Conservation (phyloP, 1,139 yeast species). For the Suhomyces bolitotheri region DNA sequence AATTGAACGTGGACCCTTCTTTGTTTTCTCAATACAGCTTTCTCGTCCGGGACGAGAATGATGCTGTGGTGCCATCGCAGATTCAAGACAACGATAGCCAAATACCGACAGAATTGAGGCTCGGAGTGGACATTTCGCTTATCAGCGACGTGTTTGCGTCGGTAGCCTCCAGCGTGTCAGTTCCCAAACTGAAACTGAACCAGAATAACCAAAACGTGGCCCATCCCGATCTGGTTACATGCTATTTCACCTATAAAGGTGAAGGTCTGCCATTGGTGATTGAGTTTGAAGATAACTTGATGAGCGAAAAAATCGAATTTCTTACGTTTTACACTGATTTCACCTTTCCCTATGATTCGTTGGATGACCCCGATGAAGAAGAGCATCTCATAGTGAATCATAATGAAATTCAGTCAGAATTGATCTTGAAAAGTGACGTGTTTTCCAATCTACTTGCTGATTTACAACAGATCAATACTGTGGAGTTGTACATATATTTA, state of each 20-base stretch:
- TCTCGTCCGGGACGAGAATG: slow-evolving; percentile 16
- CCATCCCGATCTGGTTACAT: slow-evolving; percentile 24
- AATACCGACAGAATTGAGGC: slow-evolving; percentile 27
- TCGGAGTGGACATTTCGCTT: slow-evolving; percentile 42
- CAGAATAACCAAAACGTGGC: slow-evolving; percentile 12
- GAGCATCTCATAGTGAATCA: slow-evolving; percentile 43
- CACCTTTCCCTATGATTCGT: slow-evolving; percentile 31
- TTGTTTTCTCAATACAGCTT: slow-evolving; percentile 35
- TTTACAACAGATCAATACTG: slow-evolving; percentile 62
- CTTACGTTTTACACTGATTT: slow-evolving; percentile 55
- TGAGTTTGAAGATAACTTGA: slow-evolving; percentile 68
- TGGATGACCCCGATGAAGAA: slow-evolving; percentile 29
- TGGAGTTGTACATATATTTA: slow-evolving; percentile 53
- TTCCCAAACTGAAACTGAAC: slow-evolving; percentile 11
- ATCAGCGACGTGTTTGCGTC: slow-evolving; percentile 38
- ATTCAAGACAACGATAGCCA: slow-evolving; percentile 10
- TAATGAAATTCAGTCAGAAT: slow-evolving; percentile 55
- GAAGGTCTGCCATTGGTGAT: slow-evolving; percentile 66
- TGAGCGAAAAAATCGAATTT: slow-evolving; percentile 73
- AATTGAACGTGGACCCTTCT: slow-evolving; percentile 38
- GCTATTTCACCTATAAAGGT: slow-evolving; percentile 46
- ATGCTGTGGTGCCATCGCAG: slow-evolving; percentile 5
- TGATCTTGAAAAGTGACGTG: slow-evolving; percentile 66
- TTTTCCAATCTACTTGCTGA: slow-evolving; percentile 66
- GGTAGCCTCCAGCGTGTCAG: slow-evolving; percentile 21